Percentiles rank a stretch among this genome's conserved stretches.
phyloP scores from a whole-genome alignment of 306 rosid genomes.

The Glycyrrhiza uralensis region DNA sequence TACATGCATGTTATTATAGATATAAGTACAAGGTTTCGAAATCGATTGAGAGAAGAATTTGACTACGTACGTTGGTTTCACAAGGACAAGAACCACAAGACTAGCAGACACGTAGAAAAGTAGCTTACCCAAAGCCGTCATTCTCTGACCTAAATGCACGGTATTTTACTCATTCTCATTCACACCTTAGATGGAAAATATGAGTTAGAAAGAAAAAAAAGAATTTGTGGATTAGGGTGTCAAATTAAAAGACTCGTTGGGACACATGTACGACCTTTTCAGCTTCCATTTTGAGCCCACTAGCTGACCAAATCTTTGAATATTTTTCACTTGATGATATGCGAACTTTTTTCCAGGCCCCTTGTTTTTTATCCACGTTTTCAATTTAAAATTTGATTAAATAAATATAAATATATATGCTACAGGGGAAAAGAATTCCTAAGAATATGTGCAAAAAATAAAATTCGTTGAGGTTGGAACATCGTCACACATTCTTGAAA shows the following conservation, averaged over 20 bases:
- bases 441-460: slow-evolving; percentile 10
- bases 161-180: slow-evolving; percentile 18
- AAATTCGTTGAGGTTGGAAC: slow-evolving; percentile 25
- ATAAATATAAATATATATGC: too few relatives aligned
- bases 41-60: slow-evolving; percentile 25
- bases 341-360: background rate
- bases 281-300: slow-evolving; percentile 27
- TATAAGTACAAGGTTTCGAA: slow-evolving; percentile 34
- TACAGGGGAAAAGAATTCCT: background rate
- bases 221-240: background rate
- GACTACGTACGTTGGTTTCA: slow-evolving; percentile 25
- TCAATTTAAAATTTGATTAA: background rate
- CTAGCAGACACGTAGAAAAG: slow-evolving; percentile 41
- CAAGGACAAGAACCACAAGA: background rate
- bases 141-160: slow-evolving; percentile 38
- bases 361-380: slow-evolving; percentile 30
- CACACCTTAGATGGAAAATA: slow-evolving; percentile 16
- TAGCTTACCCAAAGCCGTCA: slow-evolving; percentile 14
- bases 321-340: slow-evolving; percentile 15
- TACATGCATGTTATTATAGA: background rate
- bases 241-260: slow-evolving; percentile 30
- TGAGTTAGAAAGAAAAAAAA: background rate
- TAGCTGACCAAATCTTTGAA: slow-evolving; percentile 34
- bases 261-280: slow-evolving; percentile 25
- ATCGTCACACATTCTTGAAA: slow-evolving; percentile 19